Evolutionary conservation across 495 filamentous ascomycete species (phyloP), one percentile per base, ranked within the genome.

Genomic region (Aspergillus campestris): DNA sequence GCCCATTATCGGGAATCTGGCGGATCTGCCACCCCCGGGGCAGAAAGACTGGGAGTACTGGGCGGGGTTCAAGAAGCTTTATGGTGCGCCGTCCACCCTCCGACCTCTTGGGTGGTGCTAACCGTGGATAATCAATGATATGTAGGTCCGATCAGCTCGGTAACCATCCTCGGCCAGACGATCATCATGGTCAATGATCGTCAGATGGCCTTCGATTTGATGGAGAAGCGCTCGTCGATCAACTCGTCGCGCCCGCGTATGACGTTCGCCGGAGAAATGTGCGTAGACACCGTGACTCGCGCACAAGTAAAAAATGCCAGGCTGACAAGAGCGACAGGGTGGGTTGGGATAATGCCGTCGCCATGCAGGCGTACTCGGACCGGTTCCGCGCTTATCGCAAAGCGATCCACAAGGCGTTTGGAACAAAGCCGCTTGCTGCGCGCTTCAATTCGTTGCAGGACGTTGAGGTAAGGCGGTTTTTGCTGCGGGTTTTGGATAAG

Each of bases 51-150:
- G 58, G 46, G 40, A 63, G 18, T 66, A 79, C 44, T 77, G 74
- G 74, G 30, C 69, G 0, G 61, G 69, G 38, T 69, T 74, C 49
- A 77, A 77, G 42, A 63, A 73, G 14, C 38, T 58, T n/a, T 77
- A 77, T 53, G 73, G 58, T 61, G 51, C 35, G 13, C 44, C 6
- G 15, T 13, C 8, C 28, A 14, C 13, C 7, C 8, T 8, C 36
- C 28, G 28, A 14, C 6, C 11, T 29, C 2, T 14, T 24, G 7
- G 7, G 12, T 31, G 3, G 11, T 8, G 8, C 32, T 35, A 34
- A 46, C 33, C 0, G 8, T 14, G 11, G 3, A 9, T 10, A 3
- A 14, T 27, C n/a, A 15, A 30, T 24, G 18, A 45, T 13, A 61
- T 53, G 73, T 5, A 61, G 55, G 73, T 5, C 65, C 70, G 0